Evolutionary conservation across 441 rosid genomes (phyloP).

Genomic region (Arabidopsis lyrata): DNA sequence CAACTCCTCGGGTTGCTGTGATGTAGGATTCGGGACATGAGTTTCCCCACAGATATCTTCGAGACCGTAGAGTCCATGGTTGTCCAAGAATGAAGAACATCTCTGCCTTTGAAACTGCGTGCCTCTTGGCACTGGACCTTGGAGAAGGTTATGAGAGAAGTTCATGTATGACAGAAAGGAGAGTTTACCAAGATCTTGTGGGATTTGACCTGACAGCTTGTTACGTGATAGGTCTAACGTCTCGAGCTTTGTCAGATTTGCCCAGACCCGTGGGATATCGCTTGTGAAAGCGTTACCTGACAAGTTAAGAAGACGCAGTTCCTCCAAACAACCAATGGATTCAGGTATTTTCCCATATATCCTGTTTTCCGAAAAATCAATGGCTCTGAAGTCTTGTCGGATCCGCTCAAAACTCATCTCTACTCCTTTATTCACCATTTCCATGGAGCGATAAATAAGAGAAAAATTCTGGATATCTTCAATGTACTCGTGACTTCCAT

Average conservation of each 20-base stretch:
- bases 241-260: conserved; percentile 29
- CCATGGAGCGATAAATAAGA: not conserved
- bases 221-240: conserved; percentile 7
- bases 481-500: not conserved
- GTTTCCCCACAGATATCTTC: conserved; percentile 12
- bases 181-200: conserved; percentile 19
- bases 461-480: not conserved
- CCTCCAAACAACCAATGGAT: not conserved
- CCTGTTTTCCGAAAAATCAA: conserved; percentile 21
- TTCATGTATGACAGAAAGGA: conserved; percentile 31
- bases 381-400: conserved; percentile 22
- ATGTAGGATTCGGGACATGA: not conserved
- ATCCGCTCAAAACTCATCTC: conserved; percentile 21
- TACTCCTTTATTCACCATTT: conserved; percentile 30
- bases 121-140: conserved; percentile 29
- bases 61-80: conserved; percentile 9
- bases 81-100: conserved; percentile 16
- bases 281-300: conserved; percentile 18
- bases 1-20: not conserved
- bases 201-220: conserved; percentile 29
- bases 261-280: not conserved
- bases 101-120: conserved; percentile 30
- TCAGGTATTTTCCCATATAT: conserved; percentile 22
- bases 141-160: conserved; percentile 26
- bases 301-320: conserved; percentile 18